Conservation (phyloP, 129 eudicot genomes). For the Escallonia rubra region DNA sequence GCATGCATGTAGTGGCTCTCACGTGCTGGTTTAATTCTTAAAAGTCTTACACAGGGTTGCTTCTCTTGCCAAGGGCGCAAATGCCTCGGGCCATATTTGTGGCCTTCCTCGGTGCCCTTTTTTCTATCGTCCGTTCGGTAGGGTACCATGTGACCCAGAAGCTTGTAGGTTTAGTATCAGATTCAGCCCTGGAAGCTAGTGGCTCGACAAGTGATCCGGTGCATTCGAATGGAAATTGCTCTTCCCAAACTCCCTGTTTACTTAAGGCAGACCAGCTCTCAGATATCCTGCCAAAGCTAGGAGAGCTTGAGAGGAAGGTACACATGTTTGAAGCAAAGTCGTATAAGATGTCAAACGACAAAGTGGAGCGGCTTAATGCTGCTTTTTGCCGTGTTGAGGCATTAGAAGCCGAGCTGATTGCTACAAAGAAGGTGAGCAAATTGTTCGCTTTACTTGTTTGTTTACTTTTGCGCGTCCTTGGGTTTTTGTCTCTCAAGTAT, state of each 20-base stretch:
- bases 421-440: conserved; percentile 39
- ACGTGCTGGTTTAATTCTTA: background rate
- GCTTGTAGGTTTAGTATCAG: background rate
- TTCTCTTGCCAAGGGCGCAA: background rate
- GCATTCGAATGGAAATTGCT: background rate
- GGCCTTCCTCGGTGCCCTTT: conserved; percentile 12
- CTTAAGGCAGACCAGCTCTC: conserved; percentile 18
- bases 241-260: background rate
- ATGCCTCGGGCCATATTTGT: conserved; percentile 3
- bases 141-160: conserved; percentile 2
- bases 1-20: background rate
- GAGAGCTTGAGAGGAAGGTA: conserved; percentile 36
- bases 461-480: background rate
- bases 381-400: conserved; percentile 47
- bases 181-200: conserved; percentile 1
- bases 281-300: conserved; percentile 11
- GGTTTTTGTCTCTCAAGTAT: background rate
- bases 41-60: conserved; percentile 3
- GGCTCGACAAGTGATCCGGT: conserved; percentile 6
- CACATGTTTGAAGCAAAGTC: conserved; percentile 17
- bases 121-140: conserved; percentile 1
- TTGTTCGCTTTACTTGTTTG: background rate
- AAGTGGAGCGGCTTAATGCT: conserved; percentile 37
- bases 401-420: conserved; percentile 42
- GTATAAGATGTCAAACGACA: conserved; percentile 29